Base-by-base conservation (phyloP, 768 basidiomycete species). In the Erythrobasidium yunnanense region DNA sequence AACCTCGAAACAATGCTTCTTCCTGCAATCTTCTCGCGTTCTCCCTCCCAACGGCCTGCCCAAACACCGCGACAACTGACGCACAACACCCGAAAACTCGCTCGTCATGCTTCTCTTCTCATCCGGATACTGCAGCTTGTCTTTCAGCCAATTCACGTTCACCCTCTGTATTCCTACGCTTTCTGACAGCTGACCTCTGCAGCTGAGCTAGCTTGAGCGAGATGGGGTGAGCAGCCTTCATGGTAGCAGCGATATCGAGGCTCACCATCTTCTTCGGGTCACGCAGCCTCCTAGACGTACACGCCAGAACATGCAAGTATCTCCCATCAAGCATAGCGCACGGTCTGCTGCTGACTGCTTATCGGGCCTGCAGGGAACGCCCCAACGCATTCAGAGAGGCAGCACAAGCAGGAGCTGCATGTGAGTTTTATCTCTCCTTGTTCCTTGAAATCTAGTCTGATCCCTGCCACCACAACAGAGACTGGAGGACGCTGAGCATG, bases 381-480 rank as follows among this genome's bases (percentile, higher is more conserved):
- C 34, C 56, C 56, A 32, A 45, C 56, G n/a, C 33, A 45, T 13
- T 6, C 42, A 22, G 56, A 58, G 45, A 35, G 45, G 13, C 5
- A 34, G 30, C 56, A 58, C 56, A 58, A 58, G 45, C 11, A 38
- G 34, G 56, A 58, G 47, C 27, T 58, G 3, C 33, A 58, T 47
- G 56, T 58, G 29, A 13, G 55, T 18, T 38, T 32, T n/a, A n/a
- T n/a, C n/a, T n/a, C n/a, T n/a, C 53, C 8, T 7, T 55, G n/a
- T 32, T 32, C 7, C 53, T 5, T 55, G 27, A 22, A 23, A 52
- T 52, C 50, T n/a, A n/a, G n/a, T n/a, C n/a, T n/a, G n/a, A n/a
- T n/a, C n/a, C n/a, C n/a, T n/a, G n/a, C n/a, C n/a, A n/a, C n/a
- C n/a, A n/a, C n/a, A n/a, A n/a, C n/a, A n/a, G n/a, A n/a, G n/a